phyloP scores from a whole-genome alignment of 306 rosid genomes.

The Senna siamea region DNA sequence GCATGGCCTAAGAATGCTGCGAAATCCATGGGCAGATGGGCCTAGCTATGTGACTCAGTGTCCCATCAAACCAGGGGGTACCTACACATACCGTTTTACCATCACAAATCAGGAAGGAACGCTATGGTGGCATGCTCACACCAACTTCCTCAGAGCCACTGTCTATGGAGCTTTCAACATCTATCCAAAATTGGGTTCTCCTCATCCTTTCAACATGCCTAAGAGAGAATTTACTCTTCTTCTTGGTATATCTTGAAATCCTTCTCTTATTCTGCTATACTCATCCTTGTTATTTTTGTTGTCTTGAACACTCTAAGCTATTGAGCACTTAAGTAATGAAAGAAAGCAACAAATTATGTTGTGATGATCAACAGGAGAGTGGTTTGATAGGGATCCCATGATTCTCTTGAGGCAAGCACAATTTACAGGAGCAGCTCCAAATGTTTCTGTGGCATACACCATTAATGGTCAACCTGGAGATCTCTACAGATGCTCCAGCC shows the following conservation, averaged over 20 bases:
- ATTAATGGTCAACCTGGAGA: conserved; percentile 17
- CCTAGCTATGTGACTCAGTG: conserved; percentile 21
- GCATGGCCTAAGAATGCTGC: conserved; percentile 12
- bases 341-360: neutral
- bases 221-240: conserved; percentile 50
- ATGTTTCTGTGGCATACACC: conserved; percentile 19
- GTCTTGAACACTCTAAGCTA: too few relatives aligned
- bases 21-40: conserved; percentile 27
- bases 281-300: too few relatives aligned
- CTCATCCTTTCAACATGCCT: conserved; percentile 60
- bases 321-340: too few relatives aligned
- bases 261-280: neutral
- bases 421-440: conserved; percentile 7
- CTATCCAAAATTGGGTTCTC: conserved; percentile 51
- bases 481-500: conserved; percentile 20
- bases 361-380: conserved; percentile 10
- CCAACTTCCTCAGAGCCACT: conserved; percentile 70
- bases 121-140: conserved; percentile 64
- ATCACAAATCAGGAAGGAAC: conserved; percentile 14
- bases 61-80: neutral
- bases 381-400: conserved; percentile 19
- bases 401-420: neutral
- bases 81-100: conserved; percentile 12
- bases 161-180: conserved; percentile 68
- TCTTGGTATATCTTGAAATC: conserved; percentile 47